phyloP scores from a whole-genome alignment of 179 eudicot genomes.

The Silene noctiflora region DNA sequence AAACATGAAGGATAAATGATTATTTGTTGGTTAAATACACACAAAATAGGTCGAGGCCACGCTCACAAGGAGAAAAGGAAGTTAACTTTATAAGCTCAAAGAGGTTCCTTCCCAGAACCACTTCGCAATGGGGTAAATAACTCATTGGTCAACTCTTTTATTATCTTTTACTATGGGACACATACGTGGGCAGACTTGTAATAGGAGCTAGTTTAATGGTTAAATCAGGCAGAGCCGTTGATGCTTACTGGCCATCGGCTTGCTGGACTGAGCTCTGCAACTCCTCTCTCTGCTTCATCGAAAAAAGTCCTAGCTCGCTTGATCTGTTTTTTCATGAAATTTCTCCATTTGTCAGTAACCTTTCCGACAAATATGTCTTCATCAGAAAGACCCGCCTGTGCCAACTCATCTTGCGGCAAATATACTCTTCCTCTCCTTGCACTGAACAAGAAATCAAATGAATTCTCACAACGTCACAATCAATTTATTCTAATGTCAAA shows the following conservation, averaged over 20 bases:
- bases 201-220: neutral
- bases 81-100: no score
- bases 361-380: slow-evolving; percentile 86
- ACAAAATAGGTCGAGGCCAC: no score
- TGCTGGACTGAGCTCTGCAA: slow-evolving; percentile 73
- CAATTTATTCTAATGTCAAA: slow-evolving; percentile 25
- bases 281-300: slow-evolving; percentile 74
- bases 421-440: slow-evolving; percentile 84
- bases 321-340: slow-evolving; percentile 84
- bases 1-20: no score
- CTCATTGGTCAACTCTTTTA: no score
- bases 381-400: slow-evolving; percentile 78
- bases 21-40: no score
- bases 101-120: no score
- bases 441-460: slow-evolving; percentile 35
- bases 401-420: slow-evolving; percentile 86
- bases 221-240: neutral
- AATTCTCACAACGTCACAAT: neutral
- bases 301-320: slow-evolving; percentile 82
- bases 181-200: no score
- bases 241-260: slow-evolving; percentile 90
- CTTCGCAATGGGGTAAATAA: no score
- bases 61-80: no score
- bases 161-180: no score
- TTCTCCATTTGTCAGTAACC: slow-evolving; percentile 92